phyloP scores from a whole-genome alignment of 2,329 filamentous ascomycete species.

The Coniella lustricola region DNA sequence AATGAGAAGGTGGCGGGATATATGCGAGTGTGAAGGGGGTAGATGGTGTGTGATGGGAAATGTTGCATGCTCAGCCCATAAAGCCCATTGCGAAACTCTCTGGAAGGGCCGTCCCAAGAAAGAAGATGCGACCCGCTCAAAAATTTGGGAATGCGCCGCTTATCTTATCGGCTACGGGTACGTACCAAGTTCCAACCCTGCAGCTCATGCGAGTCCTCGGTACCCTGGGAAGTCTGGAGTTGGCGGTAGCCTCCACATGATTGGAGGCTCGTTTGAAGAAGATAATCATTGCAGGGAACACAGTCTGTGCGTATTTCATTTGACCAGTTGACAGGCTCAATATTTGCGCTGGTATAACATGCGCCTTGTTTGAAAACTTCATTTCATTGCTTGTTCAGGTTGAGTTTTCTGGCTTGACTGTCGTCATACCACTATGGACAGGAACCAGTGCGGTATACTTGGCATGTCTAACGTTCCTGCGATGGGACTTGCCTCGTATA shows the following conservation, averaged over 20 bases:
- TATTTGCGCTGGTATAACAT: too few relatives aligned
- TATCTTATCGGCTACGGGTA: slow-evolving; percentile 9
- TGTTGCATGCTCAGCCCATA: background rate
- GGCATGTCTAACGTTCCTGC: slow-evolving; percentile 2
- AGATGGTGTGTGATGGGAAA: too few relatives aligned
- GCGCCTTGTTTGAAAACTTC: background rate
- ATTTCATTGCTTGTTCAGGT: background rate
- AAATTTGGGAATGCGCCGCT: slow-evolving; percentile 12
- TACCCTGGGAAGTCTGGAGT: too few relatives aligned
- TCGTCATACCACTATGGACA: background rate
- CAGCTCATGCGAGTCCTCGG: too few relatives aligned
- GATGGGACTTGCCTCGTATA: slow-evolving; percentile 20
- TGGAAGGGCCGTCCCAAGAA: slow-evolving; percentile 4
- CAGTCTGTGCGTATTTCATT: too few relatives aligned
- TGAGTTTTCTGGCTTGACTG: background rate
- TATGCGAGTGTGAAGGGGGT: too few relatives aligned
- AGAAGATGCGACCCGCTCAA: slow-evolving; percentile 11
- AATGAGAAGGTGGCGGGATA: too few relatives aligned
- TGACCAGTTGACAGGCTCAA: too few relatives aligned
- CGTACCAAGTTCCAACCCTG: background rate
- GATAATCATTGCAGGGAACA: too few relatives aligned
- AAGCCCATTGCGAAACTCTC: slow-evolving; percentile 1
- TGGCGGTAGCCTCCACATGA: too few relatives aligned
- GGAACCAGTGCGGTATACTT: slow-evolving; percentile 10
- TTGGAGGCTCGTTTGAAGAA: too few relatives aligned